These are phyloP conservation scores for Blastobotrys arbuscula DNA, from an alignment of 1,139 yeast genomes.

Conservation along the genomic window DNA sequence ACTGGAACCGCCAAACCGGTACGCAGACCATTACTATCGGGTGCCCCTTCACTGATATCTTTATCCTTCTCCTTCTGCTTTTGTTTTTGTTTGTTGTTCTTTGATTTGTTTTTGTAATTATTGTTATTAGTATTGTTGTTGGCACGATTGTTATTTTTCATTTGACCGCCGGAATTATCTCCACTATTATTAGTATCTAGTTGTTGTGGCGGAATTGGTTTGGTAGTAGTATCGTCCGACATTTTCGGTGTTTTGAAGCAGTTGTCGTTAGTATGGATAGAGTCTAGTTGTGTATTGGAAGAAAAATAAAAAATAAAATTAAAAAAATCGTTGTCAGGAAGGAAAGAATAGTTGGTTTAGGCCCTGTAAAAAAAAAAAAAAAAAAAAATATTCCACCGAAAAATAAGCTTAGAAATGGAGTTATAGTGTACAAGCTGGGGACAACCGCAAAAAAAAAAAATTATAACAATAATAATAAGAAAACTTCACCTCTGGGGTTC, in stretches of 20 bases:
- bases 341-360: no score
- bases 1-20: not conserved
- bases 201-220: not conserved
- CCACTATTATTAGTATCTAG: not conserved
- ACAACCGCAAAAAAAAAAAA: no score
- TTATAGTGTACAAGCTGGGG: no score
- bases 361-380: not conserved
- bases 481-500: no score
- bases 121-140: not conserved
- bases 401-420: no score
- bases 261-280: not conserved
- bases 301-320: not conserved
- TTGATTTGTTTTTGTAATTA: conserved; percentile 1
- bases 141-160: not conserved
- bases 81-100: not conserved
- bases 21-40: not conserved
- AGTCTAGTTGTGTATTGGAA: not conserved
- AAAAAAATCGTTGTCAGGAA: no score
- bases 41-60: not conserved
- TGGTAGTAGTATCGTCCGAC: not conserved
- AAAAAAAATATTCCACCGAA: not conserved
- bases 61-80: not conserved
- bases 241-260: not conserved
- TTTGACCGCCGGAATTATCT: not conserved
- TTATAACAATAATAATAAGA: no score